phyloP scores from a whole-genome alignment of 305 asterid genomes.

The Fraxinus floribunda region DNA sequence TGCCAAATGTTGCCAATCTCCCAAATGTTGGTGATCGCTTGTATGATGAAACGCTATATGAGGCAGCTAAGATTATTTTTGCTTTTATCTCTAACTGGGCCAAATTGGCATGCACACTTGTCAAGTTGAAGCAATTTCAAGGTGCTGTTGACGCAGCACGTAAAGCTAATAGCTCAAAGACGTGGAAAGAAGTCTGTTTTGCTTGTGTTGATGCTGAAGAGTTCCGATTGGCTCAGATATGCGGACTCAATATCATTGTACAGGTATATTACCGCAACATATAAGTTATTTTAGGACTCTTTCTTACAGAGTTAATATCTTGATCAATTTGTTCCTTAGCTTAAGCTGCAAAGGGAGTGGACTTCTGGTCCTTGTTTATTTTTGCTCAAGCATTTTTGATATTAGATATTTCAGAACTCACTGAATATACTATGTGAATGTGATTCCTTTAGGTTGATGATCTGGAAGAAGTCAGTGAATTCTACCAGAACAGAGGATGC shows the following conservation, averaged over 20 bases:
- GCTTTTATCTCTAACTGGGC: conserved; percentile 97
- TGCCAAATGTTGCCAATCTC: conserved; percentile 99
- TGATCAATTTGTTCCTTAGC: neutral
- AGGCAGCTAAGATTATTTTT: conserved; percentile 94
- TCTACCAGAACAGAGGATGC: conserved; percentile 96
- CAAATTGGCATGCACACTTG: conserved; percentile 84
- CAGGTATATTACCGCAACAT: conserved; percentile 52
- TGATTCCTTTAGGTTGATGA: conserved; percentile 78
- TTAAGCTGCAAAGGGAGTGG: neutral
- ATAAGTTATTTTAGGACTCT: conserved; percentile 25
- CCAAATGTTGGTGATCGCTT: conserved; percentile 97
- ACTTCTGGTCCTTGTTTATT: neutral
- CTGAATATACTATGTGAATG: neutral
- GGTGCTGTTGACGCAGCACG: conserved; percentile 99
- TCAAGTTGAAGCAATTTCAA: conserved; percentile 90
- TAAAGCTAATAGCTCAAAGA: conserved; percentile 95
- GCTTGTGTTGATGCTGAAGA: conserved; percentile 99
- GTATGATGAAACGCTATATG: conserved; percentile 89
- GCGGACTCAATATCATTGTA: conserved; percentile 96
- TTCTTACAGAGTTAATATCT: neutral
- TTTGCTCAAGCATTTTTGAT: neutral
- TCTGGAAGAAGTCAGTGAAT: conserved; percentile 98
- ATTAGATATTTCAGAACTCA: neutral
- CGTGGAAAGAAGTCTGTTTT: conserved; percentile 99
- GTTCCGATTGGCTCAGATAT: conserved; percentile 98